Base-by-base conservation (phyloP, 73 alveolate species). In the Paramecium caudatum region DNA sequence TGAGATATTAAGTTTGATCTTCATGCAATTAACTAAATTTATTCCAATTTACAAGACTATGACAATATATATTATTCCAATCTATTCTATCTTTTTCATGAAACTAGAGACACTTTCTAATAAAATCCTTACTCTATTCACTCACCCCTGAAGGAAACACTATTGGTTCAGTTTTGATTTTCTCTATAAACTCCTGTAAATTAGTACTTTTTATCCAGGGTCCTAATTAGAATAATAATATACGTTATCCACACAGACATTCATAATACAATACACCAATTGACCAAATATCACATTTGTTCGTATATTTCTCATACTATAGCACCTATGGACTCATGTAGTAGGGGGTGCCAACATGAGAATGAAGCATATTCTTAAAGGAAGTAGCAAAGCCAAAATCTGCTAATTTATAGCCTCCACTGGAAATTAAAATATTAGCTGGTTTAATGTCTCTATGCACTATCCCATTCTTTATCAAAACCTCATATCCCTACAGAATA, bases 381-480 rank as follows among this genome's bases (percentile, higher is more conserved):
- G 41, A 4, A 30, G 47, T 63, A 37, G 90, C 62, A 21, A 86
- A 47, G 8, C 93, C 93, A 86, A 86, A 86, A 78, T 86, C 93
- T 19, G 90, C 93, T 21, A 86, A 47, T 25, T 86, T 86, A 36
- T 33, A 63, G 9, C 27, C 15, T 15, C 81, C 62, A 7, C 65
- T 86, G 36, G 34, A 30, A 34, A 37, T 41, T 3, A 86, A 81
- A 2, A 86, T 86, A 13, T 86, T 86, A 7, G 80, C 84, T 16
- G 93, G 93, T 23, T 86, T 86, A 3, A 86, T 48, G 34, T 86
- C 93, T 63, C 93, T 78, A 21, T 86, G 93, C 17, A 65, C 49
- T 13, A 65, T 65, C 12, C 32, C 34, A 33, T 36, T 33, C 12
- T 36, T 30, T n/a, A 33, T 17, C 34, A 65, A 65, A 12, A 33